phyloP scores from a whole-genome alignment of 352 stramenopile genomes.

The Pythium brachiatum region DNA sequence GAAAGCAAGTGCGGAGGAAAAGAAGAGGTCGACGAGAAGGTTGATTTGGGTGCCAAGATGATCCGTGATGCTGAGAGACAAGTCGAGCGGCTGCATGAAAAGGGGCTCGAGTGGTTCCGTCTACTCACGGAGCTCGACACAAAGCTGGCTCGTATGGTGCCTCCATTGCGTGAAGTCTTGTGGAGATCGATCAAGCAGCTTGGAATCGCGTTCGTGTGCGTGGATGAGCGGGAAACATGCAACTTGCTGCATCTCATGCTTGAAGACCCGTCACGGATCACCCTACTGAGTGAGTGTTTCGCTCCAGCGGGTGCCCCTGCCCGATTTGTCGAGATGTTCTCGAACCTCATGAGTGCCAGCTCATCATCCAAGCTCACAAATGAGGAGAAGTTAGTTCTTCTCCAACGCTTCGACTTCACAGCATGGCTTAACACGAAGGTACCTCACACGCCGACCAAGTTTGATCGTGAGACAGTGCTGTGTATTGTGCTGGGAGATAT shows the following conservation, averaged over 20 bases:
- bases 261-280: conserved; percentile 78
- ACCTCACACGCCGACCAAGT: conserved; percentile 51
- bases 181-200: conserved; percentile 84
- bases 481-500: conserved; percentile 79
- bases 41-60: background rate
- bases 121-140: conserved; percentile 76
- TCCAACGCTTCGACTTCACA: conserved; percentile 76
- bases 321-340: conserved; percentile 87
- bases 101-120: conserved; percentile 83
- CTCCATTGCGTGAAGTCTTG: conserved; percentile 75
- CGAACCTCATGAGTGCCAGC: conserved; percentile 78
- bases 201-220: conserved; percentile 71
- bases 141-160: conserved; percentile 78
- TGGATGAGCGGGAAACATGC: conserved; percentile 81
- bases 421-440: conserved; percentile 65
- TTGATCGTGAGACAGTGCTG: conserved; percentile 80
- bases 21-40: background rate
- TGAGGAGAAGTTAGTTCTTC: conserved; percentile 68
- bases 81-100: conserved; percentile 54
- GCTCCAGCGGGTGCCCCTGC: conserved; percentile 65
- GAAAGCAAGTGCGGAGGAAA: background rate
- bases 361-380: conserved; percentile 61
- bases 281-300: conserved; percentile 80
- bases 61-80: conserved; percentile 25
- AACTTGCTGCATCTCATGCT: conserved; percentile 83